Evolutionary conservation across 352 stramenopile genomes (phyloP), one percentile per base, ranked within the genome.

Genomic region (Globisporangium emineosum): DNA sequence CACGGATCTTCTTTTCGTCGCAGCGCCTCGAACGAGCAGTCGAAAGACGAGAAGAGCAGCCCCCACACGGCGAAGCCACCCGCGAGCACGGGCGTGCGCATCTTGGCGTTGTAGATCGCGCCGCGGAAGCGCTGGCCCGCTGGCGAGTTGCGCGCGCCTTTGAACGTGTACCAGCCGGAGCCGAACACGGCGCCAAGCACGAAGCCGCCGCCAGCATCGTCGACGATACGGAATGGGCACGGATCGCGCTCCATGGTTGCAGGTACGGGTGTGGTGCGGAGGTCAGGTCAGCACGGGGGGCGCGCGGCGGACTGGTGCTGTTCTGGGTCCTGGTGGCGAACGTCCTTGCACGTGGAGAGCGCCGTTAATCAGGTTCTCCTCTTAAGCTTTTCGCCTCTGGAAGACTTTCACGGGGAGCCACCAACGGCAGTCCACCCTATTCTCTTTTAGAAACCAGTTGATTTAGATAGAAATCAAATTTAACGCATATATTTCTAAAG

Each of bases 1-100:
- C 97, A 99, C 45, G 97, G 96, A 86, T 99, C 98, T 86, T 99
- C 97, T 81, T 98, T 99, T 79, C 97, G 93, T 75, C 98, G 92
- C 61, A 99, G 77, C 33, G 94, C 93, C 56, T 97, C 97, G 45
- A 99, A 91, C 27, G 90, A 96, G 78, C 97, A 99, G 81, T 99
- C 97, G 68, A 97, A 99, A 43, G 89, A 96, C 32, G 97, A 98
- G 82, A 99, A 99, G 7, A 99, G 79, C 64, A 98, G 81, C 49
- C 97, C 97, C 97, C 97, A 99, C 25, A 98, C 91, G 1, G 93
- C 93, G 64, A 98, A 98, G 52, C 90, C 93, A 42, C 90, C 90
- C 6, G 86, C 96, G 60, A 99, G 79, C 56, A 98, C 87, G 0
- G 96, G 97, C 15, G 92, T 93, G 55, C 97, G 86, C 67, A 98